Evolutionary conservation across 2,329 filamentous ascomycete species (phyloP).

Genomic region (Claviceps maximensis): DNA sequence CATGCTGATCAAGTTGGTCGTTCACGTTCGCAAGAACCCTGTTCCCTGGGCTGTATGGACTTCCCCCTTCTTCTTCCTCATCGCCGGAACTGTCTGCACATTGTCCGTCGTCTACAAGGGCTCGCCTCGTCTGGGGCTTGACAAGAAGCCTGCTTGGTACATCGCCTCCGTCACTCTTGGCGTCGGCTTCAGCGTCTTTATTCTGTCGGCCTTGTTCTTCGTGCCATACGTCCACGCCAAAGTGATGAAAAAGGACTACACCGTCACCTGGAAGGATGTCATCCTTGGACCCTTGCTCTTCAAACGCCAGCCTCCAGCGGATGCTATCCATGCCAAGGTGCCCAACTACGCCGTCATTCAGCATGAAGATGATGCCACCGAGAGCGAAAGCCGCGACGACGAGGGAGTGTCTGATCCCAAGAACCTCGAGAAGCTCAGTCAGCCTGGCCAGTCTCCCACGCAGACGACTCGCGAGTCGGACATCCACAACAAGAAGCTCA

Average conservation of each 20-base stretch:
- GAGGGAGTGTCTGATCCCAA: conserved; percentile 14
- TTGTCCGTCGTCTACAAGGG: conserved; percentile 74
- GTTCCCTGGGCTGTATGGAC: conserved; percentile 60
- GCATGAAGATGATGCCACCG: conserved; percentile 34
- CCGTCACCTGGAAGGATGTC: conserved; percentile 50
- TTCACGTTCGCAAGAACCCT: conserved; percentile 59
- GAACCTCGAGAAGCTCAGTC: conserved; percentile 2
- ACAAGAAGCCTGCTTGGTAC: conserved; percentile 54
- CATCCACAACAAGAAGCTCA: conserved; percentile 28
- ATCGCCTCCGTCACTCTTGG: conserved; percentile 55
- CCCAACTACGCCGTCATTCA: conserved; percentile 71
- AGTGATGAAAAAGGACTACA: conserved; percentile 55
- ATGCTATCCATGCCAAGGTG: conserved; percentile 42
- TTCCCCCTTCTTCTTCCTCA: conserved; percentile 65
- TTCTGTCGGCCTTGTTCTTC: conserved; percentile 56
- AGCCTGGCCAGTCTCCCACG: neutral
- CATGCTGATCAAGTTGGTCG: conserved; percentile 46
- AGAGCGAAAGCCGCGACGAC: conserved; percentile 14
- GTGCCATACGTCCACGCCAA: conserved; percentile 55
- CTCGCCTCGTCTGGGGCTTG: conserved; percentile 52
- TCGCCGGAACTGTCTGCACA: conserved; percentile 61
- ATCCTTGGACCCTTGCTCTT: conserved; percentile 51
- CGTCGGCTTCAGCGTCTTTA: conserved; percentile 42
- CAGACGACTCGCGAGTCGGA: conserved; percentile 22
- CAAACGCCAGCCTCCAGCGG: conserved; percentile 40